phyloP scores from a whole-genome alignment of 768 basidiomycete genomes.

The Tricholoma furcatifolium region DNA sequence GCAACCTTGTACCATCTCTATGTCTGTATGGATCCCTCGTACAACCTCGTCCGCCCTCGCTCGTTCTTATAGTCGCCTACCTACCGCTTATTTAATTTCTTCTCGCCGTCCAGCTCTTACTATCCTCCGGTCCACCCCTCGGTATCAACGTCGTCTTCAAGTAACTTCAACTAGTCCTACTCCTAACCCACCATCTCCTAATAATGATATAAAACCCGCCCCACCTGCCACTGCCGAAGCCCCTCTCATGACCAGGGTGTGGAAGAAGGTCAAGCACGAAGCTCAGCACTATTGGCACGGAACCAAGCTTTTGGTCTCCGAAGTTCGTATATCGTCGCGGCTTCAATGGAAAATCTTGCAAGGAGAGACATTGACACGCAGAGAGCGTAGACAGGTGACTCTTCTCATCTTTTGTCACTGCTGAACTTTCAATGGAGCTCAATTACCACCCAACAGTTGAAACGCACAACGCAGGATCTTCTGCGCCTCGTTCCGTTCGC shows the following conservation, averaged over 20 bases:
- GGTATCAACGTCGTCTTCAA: constrained; percentile 23
- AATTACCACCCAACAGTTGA: constrained; percentile 52
- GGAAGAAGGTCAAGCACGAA: constrained; percentile 96
- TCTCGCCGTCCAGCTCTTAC: neutral
- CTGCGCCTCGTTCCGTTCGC: constrained; percentile 93
- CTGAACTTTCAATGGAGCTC: neutral
- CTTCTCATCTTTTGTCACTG: neutral
- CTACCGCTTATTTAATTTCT: constrained; percentile 23
- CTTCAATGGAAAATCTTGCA: constrained; percentile 92
- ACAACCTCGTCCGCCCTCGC: constrained; percentile 41
- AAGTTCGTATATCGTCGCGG: constrained; percentile 86
- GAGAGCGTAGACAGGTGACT: constrained; percentile 88
- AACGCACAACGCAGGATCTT: constrained; percentile 90
- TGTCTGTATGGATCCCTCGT: constrained; percentile 81
- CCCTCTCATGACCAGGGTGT: constrained; percentile 60
- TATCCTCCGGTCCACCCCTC: constrained; percentile 18
- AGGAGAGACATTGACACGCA: constrained; percentile 86
- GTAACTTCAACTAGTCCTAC: constrained; percentile 24
- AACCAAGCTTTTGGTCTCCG: constrained; percentile 88
- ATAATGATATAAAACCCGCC: constrained; percentile 44
- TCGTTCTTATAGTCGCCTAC: constrained; percentile 35
- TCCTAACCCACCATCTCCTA: constrained; percentile 10
- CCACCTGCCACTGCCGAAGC: constrained; percentile 41
- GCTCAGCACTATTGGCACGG: constrained; percentile 97
- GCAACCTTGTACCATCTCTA: too few relatives aligned